Conservation (phyloP, 345 rosid species). For the Brassica nigra region DNA sequence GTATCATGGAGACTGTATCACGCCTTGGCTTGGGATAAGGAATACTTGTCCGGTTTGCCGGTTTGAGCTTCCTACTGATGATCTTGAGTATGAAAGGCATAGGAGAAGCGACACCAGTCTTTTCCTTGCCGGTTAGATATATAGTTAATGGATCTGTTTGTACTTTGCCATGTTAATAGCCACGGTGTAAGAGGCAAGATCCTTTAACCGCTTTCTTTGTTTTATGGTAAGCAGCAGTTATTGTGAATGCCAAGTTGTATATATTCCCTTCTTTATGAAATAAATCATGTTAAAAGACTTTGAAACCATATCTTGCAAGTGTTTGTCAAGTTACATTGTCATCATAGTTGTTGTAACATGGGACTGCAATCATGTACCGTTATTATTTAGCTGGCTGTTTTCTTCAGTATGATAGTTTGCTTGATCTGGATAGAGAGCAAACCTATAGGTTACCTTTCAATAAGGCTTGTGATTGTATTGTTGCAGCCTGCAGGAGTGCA, state of each 20-base stretch:
- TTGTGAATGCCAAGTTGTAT: conserved; percentile 23
- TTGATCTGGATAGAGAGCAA: not conserved
- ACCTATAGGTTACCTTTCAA: not conserved
- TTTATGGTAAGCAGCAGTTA: conserved; percentile 19
- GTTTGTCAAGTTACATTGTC: conserved; percentile 8
- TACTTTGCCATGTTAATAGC: conserved; percentile 7
- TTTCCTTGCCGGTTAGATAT: conserved; percentile 22
- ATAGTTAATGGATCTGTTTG: conserved; percentile 4
- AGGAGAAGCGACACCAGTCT: conserved; percentile 13
- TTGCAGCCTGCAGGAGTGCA: not conserved
- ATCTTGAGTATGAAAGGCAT: conserved; percentile 47
- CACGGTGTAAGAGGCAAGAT: conserved; percentile 18
- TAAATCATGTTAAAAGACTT: conserved; percentile 18
- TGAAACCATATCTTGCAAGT: conserved; percentile 11
- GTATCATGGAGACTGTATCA: conserved; percentile 55
- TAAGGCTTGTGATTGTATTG: not conserved
- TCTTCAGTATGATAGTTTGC: not conserved
- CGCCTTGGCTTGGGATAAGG: conserved; percentile 55
- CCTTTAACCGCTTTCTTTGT: conserved; percentile 11
- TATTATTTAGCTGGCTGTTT: not conserved
- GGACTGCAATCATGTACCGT: not conserved
- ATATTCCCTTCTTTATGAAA: conserved; percentile 23
- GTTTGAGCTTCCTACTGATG: conserved; percentile 59
- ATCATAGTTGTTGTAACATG: not conserved
- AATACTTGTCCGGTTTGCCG: conserved; percentile 62